Evolutionary conservation across 768 basidiomycete genomes (phyloP).

Genomic region (Lyophyllum semitale): DNA sequence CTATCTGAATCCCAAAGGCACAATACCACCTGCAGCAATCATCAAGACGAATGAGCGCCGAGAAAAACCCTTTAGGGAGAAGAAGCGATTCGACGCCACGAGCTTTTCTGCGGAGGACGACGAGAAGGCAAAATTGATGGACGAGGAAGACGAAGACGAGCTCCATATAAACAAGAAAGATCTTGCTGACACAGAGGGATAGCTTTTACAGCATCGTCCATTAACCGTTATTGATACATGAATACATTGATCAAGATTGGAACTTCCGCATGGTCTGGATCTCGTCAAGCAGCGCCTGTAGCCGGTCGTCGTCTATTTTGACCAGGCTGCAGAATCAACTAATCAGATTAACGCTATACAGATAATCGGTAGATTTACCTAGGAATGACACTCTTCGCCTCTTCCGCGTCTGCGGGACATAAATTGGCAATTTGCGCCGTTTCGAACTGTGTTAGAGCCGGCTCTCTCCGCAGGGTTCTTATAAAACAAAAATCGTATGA

Average conservation of each 20-base stretch:
- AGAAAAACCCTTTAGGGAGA: conserved; percentile 67
- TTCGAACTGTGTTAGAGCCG: conserved; percentile 85
- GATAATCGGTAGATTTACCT: conserved; percentile 50
- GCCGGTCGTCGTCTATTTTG: conserved; percentile 84
- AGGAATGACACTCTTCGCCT: conserved; percentile 89
- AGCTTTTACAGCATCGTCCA: conserved; percentile 9
- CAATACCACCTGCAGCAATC: conserved; percentile 71
- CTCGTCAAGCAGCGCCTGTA: conserved; percentile 82
- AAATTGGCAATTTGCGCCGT: conserved; percentile 91
- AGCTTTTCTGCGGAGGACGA: conserved; percentile 40
- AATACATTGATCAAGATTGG: conserved; percentile 56
- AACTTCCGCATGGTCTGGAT: conserved; percentile 91
- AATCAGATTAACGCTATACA: background rate
- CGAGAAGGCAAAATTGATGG: conserved; percentile 30
- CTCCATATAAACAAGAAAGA: conserved; percentile 36
- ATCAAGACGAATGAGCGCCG: conserved; percentile 61
- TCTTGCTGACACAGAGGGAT: conserved; percentile 58
- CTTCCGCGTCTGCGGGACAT: conserved; percentile 85
- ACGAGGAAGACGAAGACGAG: conserved; percentile 40
- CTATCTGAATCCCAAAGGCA: conserved; percentile 77
- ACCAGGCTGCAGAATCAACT: conserved; percentile 56
- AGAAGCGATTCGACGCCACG: conserved; percentile 67
- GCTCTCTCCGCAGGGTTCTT: conserved; percentile 79
- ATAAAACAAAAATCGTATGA: background rate
- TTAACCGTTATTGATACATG: background rate